phyloP scores from a whole-genome alignment of 805 yeast species.

The Cyberlindnera suaveolens region DNA sequence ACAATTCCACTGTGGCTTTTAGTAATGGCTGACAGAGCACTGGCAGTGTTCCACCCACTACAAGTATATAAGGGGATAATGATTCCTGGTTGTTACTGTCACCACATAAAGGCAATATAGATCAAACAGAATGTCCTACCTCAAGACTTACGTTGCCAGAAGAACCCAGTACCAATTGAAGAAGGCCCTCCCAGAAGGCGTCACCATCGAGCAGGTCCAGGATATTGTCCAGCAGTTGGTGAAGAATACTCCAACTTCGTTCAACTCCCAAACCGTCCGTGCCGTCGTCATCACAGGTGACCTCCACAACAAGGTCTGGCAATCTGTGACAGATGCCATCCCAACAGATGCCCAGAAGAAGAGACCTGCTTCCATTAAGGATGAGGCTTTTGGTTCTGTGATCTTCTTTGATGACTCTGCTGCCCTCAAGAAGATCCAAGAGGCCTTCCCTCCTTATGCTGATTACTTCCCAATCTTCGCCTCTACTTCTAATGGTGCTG shows the following conservation, averaged over 20 bases:
- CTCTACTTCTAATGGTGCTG: conserved; percentile 41
- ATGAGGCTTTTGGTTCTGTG: conserved; percentile 44
- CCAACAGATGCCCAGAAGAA: conserved; percentile 32
- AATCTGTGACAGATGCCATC: conserved; percentile 31
- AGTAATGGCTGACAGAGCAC: too few relatives aligned
- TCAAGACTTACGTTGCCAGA: conserved; percentile 33
- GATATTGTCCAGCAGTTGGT: conserved; percentile 36
- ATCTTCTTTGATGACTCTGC: conserved; percentile 41
- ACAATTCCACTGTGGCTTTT: too few relatives aligned
- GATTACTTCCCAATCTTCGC: conserved; percentile 43
- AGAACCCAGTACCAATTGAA: conserved; percentile 42
- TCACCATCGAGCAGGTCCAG: conserved; percentile 34
- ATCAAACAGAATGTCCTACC: conserved; percentile 11
- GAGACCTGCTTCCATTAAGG: conserved; percentile 37
- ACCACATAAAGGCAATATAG: neutral
- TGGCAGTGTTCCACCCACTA: too few relatives aligned
- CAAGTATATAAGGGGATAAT: too few relatives aligned
- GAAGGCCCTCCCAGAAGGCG: conserved; percentile 37
- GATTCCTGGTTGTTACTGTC: neutral
- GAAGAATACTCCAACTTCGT: conserved; percentile 44
- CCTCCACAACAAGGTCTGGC: conserved; percentile 41
- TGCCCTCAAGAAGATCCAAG: conserved; percentile 34
- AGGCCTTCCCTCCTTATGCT: conserved; percentile 36
- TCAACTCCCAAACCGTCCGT: conserved; percentile 45
- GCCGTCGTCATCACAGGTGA: conserved; percentile 42